Evolutionary conservation across 805 yeast genomes (phyloP).

Genomic region (Ogataea methylovora): DNA sequence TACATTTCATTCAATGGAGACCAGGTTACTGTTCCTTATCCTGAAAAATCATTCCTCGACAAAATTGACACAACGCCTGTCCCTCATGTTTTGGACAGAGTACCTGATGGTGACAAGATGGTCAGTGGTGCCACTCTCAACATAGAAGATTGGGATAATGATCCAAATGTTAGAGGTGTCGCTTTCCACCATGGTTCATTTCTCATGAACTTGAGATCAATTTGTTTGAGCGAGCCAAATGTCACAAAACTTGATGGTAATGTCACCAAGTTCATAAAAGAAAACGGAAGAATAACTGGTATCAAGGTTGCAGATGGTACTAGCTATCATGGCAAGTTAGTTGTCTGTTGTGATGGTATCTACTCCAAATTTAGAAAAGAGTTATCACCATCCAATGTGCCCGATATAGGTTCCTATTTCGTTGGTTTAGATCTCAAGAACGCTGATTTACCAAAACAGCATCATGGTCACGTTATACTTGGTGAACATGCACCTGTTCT

Average conservation of each 20-base stretch:
- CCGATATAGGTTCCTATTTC: constrained; percentile 74
- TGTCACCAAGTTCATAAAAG: constrained; percentile 56
- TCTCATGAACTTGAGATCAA: constrained; percentile 62
- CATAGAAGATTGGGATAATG: constrained; percentile 47
- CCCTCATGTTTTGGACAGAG: constrained; percentile 44
- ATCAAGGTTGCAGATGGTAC: constrained; percentile 48
- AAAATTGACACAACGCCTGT: constrained; percentile 38
- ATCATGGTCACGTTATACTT: constrained; percentile 85
- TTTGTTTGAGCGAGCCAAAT: constrained; percentile 64
- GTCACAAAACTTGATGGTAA: constrained; percentile 79
- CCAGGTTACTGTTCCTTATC: constrained; percentile 59
- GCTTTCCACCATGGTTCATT: constrained; percentile 93
- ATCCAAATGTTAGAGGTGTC: constrained; percentile 59
- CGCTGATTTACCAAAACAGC: constrained; percentile 65
- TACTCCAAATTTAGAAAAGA: constrained; percentile 86
- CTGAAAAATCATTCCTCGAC: constrained; percentile 46
- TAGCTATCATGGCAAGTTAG: constrained; percentile 51
- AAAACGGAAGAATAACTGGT: constrained; percentile 57
- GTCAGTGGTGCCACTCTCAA: constrained; percentile 36
- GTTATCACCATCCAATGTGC: constrained; percentile 50
- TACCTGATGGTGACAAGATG: constrained; percentile 53
- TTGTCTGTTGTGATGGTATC: constrained; percentile 87
- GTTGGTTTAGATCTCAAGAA: constrained; percentile 73
- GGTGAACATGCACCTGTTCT: constrained; percentile 85
- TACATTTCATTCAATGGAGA: constrained; percentile 61